These are phyloP conservation scores for Elsinoe australis DNA, from an alignment of 2,329 filamentous ascomycete species.

Conservation along the genomic window DNA sequence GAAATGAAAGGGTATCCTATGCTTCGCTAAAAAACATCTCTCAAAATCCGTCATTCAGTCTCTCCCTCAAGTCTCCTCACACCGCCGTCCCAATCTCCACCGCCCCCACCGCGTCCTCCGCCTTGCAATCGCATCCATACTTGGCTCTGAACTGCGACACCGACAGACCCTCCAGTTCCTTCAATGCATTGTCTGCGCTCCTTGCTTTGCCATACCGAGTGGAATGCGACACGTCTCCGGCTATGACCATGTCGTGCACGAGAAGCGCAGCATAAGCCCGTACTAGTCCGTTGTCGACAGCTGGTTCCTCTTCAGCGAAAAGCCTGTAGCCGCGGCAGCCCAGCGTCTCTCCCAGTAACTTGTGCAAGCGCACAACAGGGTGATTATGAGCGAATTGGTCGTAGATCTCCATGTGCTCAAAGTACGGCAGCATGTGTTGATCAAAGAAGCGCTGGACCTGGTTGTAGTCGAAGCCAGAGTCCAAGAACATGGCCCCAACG, in stretches of 20 bases:
- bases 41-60: no score
- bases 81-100: conserved; percentile 1
- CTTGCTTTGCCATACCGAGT: conserved; percentile 65
- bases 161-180: conserved; percentile 43
- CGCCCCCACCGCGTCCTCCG: conserved; percentile 4
- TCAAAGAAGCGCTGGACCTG: conserved; percentile 71
- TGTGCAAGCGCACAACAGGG: conserved; percentile 60
- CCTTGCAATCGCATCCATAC: conserved; percentile 57
- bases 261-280: conserved; percentile 63
- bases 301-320: conserved; percentile 44
- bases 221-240: conserved; percentile 52
- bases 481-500: conserved; percentile 84
- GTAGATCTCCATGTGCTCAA: conserved; percentile 78
- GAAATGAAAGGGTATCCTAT: no score
- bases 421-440: conserved; percentile 66
- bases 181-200: conserved; percentile 54
- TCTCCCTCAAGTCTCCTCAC: no score
- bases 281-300: conserved; percentile 39
- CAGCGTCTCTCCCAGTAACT: conserved; percentile 56
- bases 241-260: conserved; percentile 64
- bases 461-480: conserved; percentile 69
- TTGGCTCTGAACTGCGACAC: conserved; percentile 51
- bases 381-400: conserved; percentile 82
- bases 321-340: conserved; percentile 57
- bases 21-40: not conserved